Evolutionary conservation across 2,329 filamentous ascomycete genomes (phyloP).

Genomic region (Aureobasidium sp.): DNA sequence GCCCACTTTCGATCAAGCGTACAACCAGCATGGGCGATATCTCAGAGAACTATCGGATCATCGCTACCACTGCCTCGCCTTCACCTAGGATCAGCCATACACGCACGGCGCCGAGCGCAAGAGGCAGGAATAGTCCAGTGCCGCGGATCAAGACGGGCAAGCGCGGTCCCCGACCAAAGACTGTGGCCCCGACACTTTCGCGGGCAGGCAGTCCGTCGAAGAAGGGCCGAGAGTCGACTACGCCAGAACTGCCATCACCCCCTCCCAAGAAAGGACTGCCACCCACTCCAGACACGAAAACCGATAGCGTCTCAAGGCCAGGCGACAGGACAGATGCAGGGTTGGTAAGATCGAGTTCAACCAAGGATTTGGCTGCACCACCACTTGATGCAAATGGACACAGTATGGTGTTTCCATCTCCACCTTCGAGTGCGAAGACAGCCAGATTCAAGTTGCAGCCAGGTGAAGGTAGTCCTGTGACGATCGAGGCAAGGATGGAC

Average conservation of each 20-base stretch:
- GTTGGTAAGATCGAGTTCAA: neutral
- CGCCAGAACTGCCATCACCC: constrained; percentile 25
- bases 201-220: constrained; percentile 13
- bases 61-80: constrained; percentile 2
- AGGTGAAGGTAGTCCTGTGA: constrained; percentile 3
- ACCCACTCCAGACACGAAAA: constrained; percentile 24
- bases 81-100: constrained; percentile 8
- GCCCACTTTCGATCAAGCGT: constrained; percentile 8
- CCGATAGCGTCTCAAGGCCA: neutral
- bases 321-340: neutral
- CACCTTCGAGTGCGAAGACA: constrained; percentile 16
- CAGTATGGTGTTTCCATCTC: constrained; percentile 7
- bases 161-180: neutral
- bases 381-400: neutral
- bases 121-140: constrained; percentile 6
- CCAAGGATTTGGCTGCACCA: constrained; percentile 13
- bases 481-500: constrained; percentile 30
- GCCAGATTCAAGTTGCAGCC: constrained; percentile 1
- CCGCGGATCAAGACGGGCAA: constrained; percentile 12
- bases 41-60: constrained; percentile 8
- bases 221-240: neutral
- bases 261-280: constrained; percentile 28
- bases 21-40: neutral
- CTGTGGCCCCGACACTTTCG: neutral
- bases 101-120: neutral